Conservation (phyloP, 176 grass and related monocot genomes). For the Urochloa ruziziensis region DNA sequence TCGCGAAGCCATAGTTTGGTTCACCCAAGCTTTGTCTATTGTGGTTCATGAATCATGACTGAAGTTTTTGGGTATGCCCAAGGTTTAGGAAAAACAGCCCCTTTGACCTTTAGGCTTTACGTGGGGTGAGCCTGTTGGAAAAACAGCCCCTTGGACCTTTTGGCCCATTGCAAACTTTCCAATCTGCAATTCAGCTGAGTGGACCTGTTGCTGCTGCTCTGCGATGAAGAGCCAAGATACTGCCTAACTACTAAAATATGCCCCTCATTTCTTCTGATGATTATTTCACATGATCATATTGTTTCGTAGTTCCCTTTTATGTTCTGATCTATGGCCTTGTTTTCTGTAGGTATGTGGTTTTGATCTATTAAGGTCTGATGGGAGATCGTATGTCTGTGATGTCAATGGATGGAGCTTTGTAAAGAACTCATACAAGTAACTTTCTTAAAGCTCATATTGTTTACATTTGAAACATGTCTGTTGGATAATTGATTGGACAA, state of each 20-base stretch:
- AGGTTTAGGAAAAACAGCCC: too few species aligned
- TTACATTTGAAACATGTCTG: not conserved
- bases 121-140: too few species aligned
- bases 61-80: too few species aligned
- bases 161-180: not conserved
- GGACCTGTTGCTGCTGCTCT: not conserved
- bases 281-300: not conserved
- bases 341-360: slow-evolving; percentile 91
- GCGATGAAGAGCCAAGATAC: not conserved
- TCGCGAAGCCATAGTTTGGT: not conserved
- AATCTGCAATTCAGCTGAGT: not conserved
- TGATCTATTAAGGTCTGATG: slow-evolving; percentile 94
- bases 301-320: slow-evolving; percentile 22
- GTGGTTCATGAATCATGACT: too few species aligned
- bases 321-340: slow-evolving; percentile 5
- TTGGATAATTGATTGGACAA: slow-evolving; percentile 4
- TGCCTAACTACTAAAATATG: not conserved
- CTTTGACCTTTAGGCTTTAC: too few species aligned
- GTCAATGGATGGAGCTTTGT: slow-evolving; percentile 99
- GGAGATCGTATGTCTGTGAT: slow-evolving; percentile 97
- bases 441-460: slow-evolving; percentile 5
- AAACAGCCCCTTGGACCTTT: too few species aligned
- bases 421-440: slow-evolving; percentile 96
- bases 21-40: not conserved
- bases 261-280: not conserved